Evolutionary conservation across 345 rosid genomes (phyloP).

Genomic region (Linum tenue): DNA sequence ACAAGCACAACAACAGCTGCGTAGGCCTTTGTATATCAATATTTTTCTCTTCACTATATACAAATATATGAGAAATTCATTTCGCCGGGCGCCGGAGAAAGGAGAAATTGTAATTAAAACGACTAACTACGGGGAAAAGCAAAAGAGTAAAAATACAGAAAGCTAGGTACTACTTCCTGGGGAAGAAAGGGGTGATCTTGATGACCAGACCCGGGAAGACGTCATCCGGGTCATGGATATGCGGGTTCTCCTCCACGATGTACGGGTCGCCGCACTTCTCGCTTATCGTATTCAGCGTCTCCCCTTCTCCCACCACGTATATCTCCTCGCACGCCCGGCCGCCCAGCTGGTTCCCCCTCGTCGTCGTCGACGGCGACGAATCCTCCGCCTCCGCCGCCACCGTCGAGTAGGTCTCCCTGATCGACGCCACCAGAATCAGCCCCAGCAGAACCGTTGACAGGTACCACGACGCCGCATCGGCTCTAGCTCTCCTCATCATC

Average conservation of each 20-base stretch:
- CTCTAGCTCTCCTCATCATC: neutral
- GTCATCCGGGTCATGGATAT: slow-evolving; percentile 33
- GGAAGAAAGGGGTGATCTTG: slow-evolving; percentile 20
- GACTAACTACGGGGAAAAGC: no score
- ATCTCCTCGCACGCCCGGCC: slow-evolving; percentile 28
- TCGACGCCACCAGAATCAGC: slow-evolving; percentile 19
- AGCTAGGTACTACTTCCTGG: neutral
- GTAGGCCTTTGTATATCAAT: no score
- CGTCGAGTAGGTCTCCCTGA: neutral
- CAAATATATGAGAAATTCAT: no score
- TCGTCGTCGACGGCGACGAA: neutral
- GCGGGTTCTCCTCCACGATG: slow-evolving; percentile 33
- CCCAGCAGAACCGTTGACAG: slow-evolving; percentile 15
- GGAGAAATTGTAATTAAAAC: no score
- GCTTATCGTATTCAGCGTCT: slow-evolving; percentile 32
- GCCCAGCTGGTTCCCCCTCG: slow-evolving; percentile 9
- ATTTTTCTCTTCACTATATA: no score
- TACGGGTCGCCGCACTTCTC: slow-evolving; percentile 35
- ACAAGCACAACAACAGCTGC: no score
- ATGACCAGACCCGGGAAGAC: slow-evolving; percentile 33
- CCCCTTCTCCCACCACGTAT: slow-evolving; percentile 28
- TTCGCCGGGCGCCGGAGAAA: no score
- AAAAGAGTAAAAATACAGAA: no score
- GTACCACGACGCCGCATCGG: slow-evolving; percentile 21
- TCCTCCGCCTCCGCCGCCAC: no score